Evolutionary conservation across 2,329 filamentous ascomycete species (phyloP), one percentile per base, ranked within the genome.

Genomic region (Colletotrichum magnum): DNA sequence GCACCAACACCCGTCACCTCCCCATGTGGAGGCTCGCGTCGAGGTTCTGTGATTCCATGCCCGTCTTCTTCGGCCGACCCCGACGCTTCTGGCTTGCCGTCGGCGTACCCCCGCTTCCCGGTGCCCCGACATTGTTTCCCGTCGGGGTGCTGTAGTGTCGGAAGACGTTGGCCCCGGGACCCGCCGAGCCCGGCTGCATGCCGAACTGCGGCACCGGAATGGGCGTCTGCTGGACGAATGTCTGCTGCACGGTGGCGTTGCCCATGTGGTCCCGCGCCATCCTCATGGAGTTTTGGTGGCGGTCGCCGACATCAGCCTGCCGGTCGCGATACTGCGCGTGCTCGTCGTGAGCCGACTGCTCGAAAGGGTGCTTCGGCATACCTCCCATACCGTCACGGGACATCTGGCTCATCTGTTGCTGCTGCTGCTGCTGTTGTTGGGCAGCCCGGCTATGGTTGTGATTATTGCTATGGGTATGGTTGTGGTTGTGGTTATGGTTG

Each of bases 191-290:
- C 9, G 62, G 51, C 52, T 69, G 71, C 71, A 72, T 69, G 45
- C 69, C 66, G 39, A 72, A 71, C 39, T 72, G 71, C 15, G 71
- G 71, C 47, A 72, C 69, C 7, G 71, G 71, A 0, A 72, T 64
- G 2, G 71, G 71, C 12, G 71, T 72, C 51, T 72, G 71, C 53
- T 72, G 71, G 3, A 72, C 68, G 2, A 64, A 48, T 6, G 61
- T 64, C 36, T 68, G 68, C 56, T 71, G 69, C 15, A 70, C 60
- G 13, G 68, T 28, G 39, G 68, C 39, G 47, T 70, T 67, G 36
- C 43, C 65, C 53, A 71, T 51, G 48, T 71, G 69, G 66, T 72
- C 65, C 9, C 64, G 64, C 6, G 68, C 58, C 58, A 69, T 71
- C 50, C 68, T 60, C 58, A 71, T 66, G 6, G 52, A 48, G 36